Evolutionary conservation across 139 green algal genomes (phyloP), one percentile per base, ranked within the genome.

Genomic region (Limnomonas spitsbergensis): DNA sequence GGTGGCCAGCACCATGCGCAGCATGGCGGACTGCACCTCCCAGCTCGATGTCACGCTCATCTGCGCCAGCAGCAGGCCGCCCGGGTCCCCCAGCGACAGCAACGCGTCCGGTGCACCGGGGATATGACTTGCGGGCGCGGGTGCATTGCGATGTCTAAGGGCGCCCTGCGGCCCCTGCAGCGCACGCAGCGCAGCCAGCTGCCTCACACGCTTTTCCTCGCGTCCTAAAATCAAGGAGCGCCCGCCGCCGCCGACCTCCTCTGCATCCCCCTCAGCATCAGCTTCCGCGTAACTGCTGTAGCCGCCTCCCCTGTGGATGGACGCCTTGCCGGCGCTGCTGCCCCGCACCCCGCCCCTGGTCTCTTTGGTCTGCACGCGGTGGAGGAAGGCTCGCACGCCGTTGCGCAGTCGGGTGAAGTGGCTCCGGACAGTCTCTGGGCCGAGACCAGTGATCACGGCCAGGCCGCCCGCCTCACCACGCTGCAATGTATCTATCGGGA

Each of bases 1-100:
- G 3, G 73, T 78, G 3, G 73, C 73, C 61, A 29, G 20, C 1
- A 78, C 42, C 1, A 47, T 47, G 2, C 35, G 47, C 73, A 78
- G 32, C 73, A 69, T 47, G 27, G 73, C 73, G 36, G 52, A 37
- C 47, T 37, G 73, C 53, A 78, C 73, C 47, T 78, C 73, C 38
- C 66, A 78, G 73, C 47, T 71, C 42, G 31, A 26, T 1, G 73
- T 20, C 20, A 61, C 47, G 14, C 20, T 14, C 47, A 61, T 61
- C 47, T 61, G 47, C 14, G 47, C 20, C 47, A 61, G 47, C 47
- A 61, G 47, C 47, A 61, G 47, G 47, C 47, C 47, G 14, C 47
- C 47, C 20, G 47, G 14, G 47, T 61, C 47, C 47, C 14, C 47
- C n/a, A n/a, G n/a, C n/a, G n/a, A n/a, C n/a, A n/a, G n/a, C n/a